phyloP scores from a whole-genome alignment of 2,329 filamentous ascomycete species.

The Fusarium solani-melongenae region DNA sequence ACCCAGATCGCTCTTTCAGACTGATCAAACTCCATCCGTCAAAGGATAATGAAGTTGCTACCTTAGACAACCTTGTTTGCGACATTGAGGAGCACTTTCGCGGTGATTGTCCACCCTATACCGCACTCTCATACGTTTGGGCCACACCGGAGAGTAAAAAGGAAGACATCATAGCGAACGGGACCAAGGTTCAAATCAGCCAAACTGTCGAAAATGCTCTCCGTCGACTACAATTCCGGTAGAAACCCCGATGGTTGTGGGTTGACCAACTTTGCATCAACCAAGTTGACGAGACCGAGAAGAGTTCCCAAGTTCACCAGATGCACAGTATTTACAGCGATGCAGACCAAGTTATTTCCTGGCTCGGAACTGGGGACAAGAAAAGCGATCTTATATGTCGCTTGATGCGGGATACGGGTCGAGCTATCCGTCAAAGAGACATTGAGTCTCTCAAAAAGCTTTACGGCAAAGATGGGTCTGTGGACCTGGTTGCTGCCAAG shows the following conservation, averaged over 20 bases:
- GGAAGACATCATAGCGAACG: not conserved
- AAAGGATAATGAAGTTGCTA: not conserved
- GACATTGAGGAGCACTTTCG: not conserved
- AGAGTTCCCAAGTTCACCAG: constrained; percentile 19
- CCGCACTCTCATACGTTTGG: constrained; percentile 19
- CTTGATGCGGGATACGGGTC: not conserved
- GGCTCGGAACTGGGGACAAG: constrained; percentile 4
- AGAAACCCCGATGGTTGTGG: constrained; percentile 5
- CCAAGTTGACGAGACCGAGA: constrained; percentile 15
- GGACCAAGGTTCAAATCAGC: not conserved
- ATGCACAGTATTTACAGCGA: constrained; percentile 19
- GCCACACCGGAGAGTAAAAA: not conserved
- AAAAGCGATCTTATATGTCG: constrained; percentile 3
- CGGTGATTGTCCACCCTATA: not conserved
- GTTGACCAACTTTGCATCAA: constrained; percentile 30
- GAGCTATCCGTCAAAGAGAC: not conserved
- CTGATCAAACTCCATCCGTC: not conserved
- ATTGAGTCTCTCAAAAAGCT: not conserved
- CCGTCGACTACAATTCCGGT: not conserved
- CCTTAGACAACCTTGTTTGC: not conserved
- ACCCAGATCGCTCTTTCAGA: not conserved
- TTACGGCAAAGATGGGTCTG: not conserved
- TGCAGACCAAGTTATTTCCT: constrained; percentile 9
- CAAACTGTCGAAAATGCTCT: not conserved
- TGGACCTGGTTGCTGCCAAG: not conserved